Percentiles rank a stretch among this genome's conserved stretches.
These are phyloP conservation scores for Phytophthora chlamydospora DNA, from an alignment of 352 stramenopile species.

Conservation along the genomic window DNA sequence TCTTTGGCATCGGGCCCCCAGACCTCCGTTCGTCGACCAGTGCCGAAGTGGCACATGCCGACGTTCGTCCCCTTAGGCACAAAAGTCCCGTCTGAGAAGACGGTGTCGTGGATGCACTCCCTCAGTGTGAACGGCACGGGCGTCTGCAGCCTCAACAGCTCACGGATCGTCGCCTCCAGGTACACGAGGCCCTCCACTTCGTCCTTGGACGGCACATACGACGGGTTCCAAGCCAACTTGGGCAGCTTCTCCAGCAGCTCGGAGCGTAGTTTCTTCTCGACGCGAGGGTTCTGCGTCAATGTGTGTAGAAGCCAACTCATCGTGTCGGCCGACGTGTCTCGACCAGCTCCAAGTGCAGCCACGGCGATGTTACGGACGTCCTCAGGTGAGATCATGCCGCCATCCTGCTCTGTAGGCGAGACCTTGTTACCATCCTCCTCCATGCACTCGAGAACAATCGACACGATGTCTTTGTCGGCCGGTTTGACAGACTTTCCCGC, in stretches of 20 bases:
- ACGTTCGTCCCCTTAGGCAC: slow-evolving; percentile 55
- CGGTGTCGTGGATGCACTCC: slow-evolving; percentile 50
- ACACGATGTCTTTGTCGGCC: slow-evolving; percentile 34
- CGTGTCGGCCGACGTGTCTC: slow-evolving; percentile 62
- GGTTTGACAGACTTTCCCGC: slow-evolving; percentile 12
- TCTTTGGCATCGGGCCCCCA: slow-evolving; percentile 65
- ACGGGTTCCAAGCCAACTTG: slow-evolving; percentile 22
- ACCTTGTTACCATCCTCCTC: slow-evolving; percentile 34
- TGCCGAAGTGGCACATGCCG: slow-evolving; percentile 55
- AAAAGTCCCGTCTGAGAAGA: slow-evolving; percentile 73
- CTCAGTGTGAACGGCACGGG: slow-evolving; percentile 39
- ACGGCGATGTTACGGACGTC: slow-evolving; percentile 73
- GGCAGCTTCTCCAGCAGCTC: slow-evolving; percentile 56
- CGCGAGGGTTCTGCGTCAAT: slow-evolving; percentile 51
- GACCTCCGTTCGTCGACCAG: slow-evolving; percentile 51
- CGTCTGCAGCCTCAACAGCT: slow-evolving; percentile 72
- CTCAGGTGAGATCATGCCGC: slow-evolving; percentile 30
- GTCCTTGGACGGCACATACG: slow-evolving; percentile 50
- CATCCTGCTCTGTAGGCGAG: slow-evolving; percentile 29
- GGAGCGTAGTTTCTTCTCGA: slow-evolving; percentile 43
- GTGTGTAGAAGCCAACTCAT: slow-evolving; percentile 77
- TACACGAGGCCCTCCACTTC: slow-evolving; percentile 58
- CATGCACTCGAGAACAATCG: slow-evolving; percentile 39
- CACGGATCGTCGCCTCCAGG: slow-evolving; percentile 62
- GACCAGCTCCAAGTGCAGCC: slow-evolving; percentile 64